Evolutionary conservation across 2,329 filamentous ascomycete species (phyloP).

Genomic region (Apiospora phragmitis): DNA sequence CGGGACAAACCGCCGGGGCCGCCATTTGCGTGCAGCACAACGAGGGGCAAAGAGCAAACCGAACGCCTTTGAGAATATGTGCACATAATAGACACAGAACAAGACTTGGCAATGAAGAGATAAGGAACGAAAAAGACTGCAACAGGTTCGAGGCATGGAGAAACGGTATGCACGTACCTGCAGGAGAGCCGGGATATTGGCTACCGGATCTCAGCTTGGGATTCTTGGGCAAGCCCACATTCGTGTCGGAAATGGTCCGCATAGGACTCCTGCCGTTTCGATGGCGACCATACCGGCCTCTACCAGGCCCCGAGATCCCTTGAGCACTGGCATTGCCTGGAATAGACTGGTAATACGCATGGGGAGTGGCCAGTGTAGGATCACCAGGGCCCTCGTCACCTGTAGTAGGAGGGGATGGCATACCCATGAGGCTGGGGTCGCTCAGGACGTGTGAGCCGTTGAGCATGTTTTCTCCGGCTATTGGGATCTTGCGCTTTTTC

Average conservation of each 20-base stretch:
- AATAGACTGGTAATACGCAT: slow-evolving; percentile 43
- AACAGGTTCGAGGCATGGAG: not conserved
- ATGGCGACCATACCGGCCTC: slow-evolving; percentile 77
- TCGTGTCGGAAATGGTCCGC: slow-evolving; percentile 56
- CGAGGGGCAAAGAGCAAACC: not conserved
- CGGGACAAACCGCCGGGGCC: slow-evolving; percentile 2
- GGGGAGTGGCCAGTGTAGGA: slow-evolving; percentile 28
- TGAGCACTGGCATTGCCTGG: slow-evolving; percentile 45
- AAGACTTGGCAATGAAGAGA: not conserved
- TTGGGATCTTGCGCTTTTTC: slow-evolving; percentile 97
- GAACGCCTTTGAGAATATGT: not conserved
- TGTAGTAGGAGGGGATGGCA: slow-evolving; percentile 35
- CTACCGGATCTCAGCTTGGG: slow-evolving; percentile 46
- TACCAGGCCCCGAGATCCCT: slow-evolving; percentile 80
- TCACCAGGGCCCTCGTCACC: slow-evolving; percentile 36
- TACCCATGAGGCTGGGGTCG: slow-evolving; percentile 34
- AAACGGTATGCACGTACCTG: slow-evolving; percentile 42
- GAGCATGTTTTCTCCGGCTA: slow-evolving; percentile 68
- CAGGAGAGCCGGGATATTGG: slow-evolving; percentile 37
- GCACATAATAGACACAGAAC: not conserved
- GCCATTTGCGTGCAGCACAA: not conserved
- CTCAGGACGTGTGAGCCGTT: slow-evolving; percentile 42
- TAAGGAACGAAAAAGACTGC: not conserved
- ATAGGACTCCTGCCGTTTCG: slow-evolving; percentile 63
- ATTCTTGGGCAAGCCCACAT: slow-evolving; percentile 54